Conservation (phyloP, 1,284 basidiomycete species). For the Pseudozyma hubeiensis region DNA sequence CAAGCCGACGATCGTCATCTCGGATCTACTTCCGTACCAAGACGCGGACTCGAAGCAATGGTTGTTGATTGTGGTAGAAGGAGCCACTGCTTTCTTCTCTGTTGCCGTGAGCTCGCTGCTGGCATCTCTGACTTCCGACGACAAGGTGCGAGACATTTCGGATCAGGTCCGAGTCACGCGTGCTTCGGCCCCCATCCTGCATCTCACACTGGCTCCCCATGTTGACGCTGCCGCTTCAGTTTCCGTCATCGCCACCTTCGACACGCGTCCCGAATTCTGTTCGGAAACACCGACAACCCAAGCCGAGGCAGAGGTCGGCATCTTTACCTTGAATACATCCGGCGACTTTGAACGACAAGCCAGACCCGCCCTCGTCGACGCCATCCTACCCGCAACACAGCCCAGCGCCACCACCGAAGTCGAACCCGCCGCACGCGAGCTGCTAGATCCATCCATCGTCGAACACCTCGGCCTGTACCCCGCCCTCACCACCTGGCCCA, state of each 20-base stretch:
- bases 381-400: slow-evolving; percentile 29
- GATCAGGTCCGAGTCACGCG: slow-evolving; percentile 26
- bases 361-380: slow-evolving; percentile 15
- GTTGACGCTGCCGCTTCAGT: slow-evolving; percentile 1
- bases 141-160: slow-evolving; percentile 35
- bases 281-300: slow-evolving; percentile 6
- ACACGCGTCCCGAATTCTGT: slow-evolving; percentile 41
- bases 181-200: slow-evolving; percentile 48
- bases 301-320: slow-evolving; percentile 17
- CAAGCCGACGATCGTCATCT: slow-evolving; percentile 50
- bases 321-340: slow-evolving; percentile 18
- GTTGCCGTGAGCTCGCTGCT: slow-evolving; percentile 38
- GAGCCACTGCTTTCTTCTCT: slow-evolving; percentile 57
- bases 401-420: slow-evolving; percentile 6
- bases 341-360: slow-evolving; percentile 23
- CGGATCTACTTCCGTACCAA: slow-evolving; percentile 39
- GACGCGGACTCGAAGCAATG: slow-evolving; percentile 26
- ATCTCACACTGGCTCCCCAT: slow-evolving; percentile 18
- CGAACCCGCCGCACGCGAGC: slow-evolving; percentile 14
- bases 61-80: slow-evolving; percentile 56
- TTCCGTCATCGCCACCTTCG: slow-evolving; percentile 34
- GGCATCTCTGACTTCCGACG: slow-evolving; percentile 12
- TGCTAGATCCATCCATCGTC: slow-evolving; percentile 33
- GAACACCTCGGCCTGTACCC: slow-evolving; percentile 54
- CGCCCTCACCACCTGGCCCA: slow-evolving; percentile 58